These are phyloP conservation scores for Verbena officinalis DNA, from an alignment of 257 asterid genomes.

Conservation along the genomic window DNA sequence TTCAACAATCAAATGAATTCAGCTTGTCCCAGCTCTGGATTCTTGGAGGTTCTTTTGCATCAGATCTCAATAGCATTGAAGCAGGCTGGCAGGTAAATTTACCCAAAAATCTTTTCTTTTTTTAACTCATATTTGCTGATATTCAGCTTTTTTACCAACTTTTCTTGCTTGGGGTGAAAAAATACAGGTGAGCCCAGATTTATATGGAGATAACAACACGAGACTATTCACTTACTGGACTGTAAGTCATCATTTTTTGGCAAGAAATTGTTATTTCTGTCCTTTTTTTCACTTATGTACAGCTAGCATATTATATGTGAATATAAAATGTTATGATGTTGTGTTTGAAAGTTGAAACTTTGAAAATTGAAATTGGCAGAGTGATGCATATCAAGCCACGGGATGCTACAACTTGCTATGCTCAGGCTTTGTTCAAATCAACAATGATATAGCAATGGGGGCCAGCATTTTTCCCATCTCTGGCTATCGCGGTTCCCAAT, in stretches of 20 bases:
- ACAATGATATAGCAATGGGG: conserved; percentile 75
- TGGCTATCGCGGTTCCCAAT: conserved; percentile 54
- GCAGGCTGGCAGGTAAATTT: conserved; percentile 88
- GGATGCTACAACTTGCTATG: conserved; percentile 90
- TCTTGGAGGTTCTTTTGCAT: conserved; percentile 76
- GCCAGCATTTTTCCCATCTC: conserved; percentile 84
- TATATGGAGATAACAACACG: conserved; percentile 78
- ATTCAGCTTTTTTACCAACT: conserved; percentile 17
- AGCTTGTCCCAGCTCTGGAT: conserved; percentile 89
- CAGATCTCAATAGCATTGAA: conserved; percentile 85
- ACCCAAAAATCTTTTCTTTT: not conserved
- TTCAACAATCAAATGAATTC: conserved; percentile 79
- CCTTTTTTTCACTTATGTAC: conserved; percentile 7
- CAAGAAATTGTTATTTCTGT: conserved; percentile 18
- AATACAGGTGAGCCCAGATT: conserved; percentile 84
- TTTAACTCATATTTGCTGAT: not conserved
- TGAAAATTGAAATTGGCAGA: conserved; percentile 50
- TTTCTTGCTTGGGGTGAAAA: conserved; percentile 18
- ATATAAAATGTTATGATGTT: conserved; percentile 2
- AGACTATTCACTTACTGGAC: conserved; percentile 98
- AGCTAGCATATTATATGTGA: conserved; percentile 34
- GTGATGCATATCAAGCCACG: conserved; percentile 83
- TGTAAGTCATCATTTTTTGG: conserved; percentile 48
- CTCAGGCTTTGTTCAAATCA: conserved; percentile 81
- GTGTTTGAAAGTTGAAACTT: conserved; percentile 38